phyloP scores from a whole-genome alignment of 441 rosid genomes.

The Gossypium gossypioides region DNA sequence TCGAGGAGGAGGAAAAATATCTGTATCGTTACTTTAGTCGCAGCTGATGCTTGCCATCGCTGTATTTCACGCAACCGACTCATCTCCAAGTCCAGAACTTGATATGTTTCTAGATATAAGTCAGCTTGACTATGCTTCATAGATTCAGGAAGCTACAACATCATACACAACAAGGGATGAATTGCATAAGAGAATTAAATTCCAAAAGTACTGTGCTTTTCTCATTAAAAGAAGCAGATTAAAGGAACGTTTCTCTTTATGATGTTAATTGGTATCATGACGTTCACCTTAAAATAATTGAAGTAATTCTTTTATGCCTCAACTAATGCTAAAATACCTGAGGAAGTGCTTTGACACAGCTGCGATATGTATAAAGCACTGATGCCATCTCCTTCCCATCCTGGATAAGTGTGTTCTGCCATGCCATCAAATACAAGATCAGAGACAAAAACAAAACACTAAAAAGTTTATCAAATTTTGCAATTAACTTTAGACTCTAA shows the following conservation, averaged over 20 bases:
- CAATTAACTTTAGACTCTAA: neutral
- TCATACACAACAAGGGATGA: constrained; percentile 9
- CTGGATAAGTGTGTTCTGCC: constrained; percentile 77
- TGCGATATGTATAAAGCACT: constrained; percentile 89
- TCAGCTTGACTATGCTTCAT: constrained; percentile 99
- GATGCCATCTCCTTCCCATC: constrained; percentile 99
- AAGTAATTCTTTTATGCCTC: neutral
- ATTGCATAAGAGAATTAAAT: constrained; percentile 7
- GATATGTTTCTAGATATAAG: constrained; percentile 90
- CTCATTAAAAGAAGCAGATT: neutral
- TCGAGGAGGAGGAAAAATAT: constrained; percentile 11
- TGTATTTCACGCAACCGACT: constrained; percentile 95
- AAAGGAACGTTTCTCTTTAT: constrained; percentile 11
- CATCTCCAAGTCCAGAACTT: constrained; percentile 99
- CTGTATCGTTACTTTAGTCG: constrained; percentile 61
- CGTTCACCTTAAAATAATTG: neutral
- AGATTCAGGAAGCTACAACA: constrained; percentile 86
- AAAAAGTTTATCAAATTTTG: neutral
- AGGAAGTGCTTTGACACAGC: constrained; percentile 98
- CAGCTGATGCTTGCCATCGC: constrained; percentile 92
- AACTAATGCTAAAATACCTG: constrained; percentile 48
- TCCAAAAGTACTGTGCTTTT: constrained; percentile 3
- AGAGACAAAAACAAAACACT: neutral
- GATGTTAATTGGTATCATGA: neutral
- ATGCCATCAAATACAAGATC: constrained; percentile 15